Conservation (phyloP, 2,329 filamentous ascomycete genomes). For the Escovopsis weberi region DNA sequence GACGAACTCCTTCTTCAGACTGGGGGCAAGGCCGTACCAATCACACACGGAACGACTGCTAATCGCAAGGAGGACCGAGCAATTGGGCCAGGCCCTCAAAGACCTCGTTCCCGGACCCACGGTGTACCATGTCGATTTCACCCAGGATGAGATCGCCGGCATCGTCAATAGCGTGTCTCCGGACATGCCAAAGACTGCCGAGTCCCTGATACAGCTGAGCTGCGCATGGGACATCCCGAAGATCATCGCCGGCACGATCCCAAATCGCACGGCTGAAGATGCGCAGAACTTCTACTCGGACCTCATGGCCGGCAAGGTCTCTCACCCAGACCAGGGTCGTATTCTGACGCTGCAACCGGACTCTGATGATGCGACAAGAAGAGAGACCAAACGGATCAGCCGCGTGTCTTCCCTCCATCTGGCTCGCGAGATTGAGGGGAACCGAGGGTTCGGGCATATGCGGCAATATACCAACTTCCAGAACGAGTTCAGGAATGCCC, state of each 20-base stretch:
- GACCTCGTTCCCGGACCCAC: conserved; percentile 4
- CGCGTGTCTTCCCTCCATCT: conserved; percentile 28
- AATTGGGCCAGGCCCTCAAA: conserved; percentile 1
- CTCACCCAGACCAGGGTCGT: conserved; percentile 4
- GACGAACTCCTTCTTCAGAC: conserved; percentile 3
- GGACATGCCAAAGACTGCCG: conserved; percentile 6
- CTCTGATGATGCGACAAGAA: background rate
- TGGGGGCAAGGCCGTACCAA: conserved; percentile 13
- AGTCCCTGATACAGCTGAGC: conserved; percentile 10
- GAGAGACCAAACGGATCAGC: conserved; percentile 8
- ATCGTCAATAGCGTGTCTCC: conserved; percentile 12
- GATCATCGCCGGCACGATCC: conserved; percentile 10
- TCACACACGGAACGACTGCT: conserved; percentile 13
- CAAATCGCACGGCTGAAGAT: conserved; percentile 14
- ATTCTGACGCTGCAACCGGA: conserved; percentile 14
- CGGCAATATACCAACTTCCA: conserved; percentile 29
- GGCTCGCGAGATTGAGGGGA: conserved; percentile 34
- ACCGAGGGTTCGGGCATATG: conserved; percentile 25
- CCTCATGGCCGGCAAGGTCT: conserved; percentile 11
- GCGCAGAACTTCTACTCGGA: conserved; percentile 19
- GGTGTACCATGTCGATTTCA: conserved; percentile 33
- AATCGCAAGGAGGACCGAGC: conserved; percentile 12
- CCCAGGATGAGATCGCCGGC: conserved; percentile 19
- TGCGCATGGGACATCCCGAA: conserved; percentile 11
- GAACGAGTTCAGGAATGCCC: conserved; percentile 27